Evolutionary conservation across 441 rosid species (phyloP).

Genomic region (Brassica hybrid): DNA sequence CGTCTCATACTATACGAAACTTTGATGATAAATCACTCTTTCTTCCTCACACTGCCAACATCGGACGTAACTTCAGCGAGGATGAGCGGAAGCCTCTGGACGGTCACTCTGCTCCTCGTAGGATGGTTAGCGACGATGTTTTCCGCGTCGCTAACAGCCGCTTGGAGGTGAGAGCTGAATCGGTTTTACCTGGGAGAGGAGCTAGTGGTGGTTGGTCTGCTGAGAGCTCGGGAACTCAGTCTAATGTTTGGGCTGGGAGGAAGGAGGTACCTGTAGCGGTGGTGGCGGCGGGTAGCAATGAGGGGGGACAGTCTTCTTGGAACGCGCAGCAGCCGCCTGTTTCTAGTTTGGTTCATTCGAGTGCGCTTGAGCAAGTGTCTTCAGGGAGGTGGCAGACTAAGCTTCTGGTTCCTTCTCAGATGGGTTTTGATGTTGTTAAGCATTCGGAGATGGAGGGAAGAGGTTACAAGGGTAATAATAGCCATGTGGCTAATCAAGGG

Average conservation of each 20-base stretch:
- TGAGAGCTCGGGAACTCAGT: slow-evolving; percentile 47
- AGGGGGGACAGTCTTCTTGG: slow-evolving; percentile 56
- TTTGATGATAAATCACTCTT: slow-evolving; percentile 82
- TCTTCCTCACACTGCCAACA: slow-evolving; percentile 53
- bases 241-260: slow-evolving; percentile 68
- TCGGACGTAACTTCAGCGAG: slow-evolving; percentile 83
- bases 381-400: slow-evolving; percentile 85
- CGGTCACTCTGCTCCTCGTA: slow-evolving; percentile 65
- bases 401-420: slow-evolving; percentile 52
- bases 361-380: slow-evolving; percentile 78
- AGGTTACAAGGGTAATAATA: slow-evolving; percentile 44
- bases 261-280: slow-evolving; percentile 49
- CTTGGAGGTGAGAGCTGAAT: slow-evolving; percentile 56
- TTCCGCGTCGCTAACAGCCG: slow-evolving; percentile 45
- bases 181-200: slow-evolving; percentile 49
- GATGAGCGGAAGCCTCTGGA: slow-evolving; percentile 88
- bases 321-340: slow-evolving; percentile 53
- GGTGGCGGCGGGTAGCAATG: slow-evolving; percentile 34
- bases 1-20: slow-evolving; percentile 64
- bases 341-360: slow-evolving; percentile 71
- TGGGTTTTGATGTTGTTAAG: slow-evolving; percentile 48
- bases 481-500: slow-evolving; percentile 39
- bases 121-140: slow-evolving; percentile 67
- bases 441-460: slow-evolving; percentile 51
- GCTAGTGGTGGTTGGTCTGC: slow-evolving; percentile 32